Evolutionary conservation across 192 early-diverging fungal species (phyloP), one percentile per base, ranked within the genome.

Genomic region (Coemansia sp.): DNA sequence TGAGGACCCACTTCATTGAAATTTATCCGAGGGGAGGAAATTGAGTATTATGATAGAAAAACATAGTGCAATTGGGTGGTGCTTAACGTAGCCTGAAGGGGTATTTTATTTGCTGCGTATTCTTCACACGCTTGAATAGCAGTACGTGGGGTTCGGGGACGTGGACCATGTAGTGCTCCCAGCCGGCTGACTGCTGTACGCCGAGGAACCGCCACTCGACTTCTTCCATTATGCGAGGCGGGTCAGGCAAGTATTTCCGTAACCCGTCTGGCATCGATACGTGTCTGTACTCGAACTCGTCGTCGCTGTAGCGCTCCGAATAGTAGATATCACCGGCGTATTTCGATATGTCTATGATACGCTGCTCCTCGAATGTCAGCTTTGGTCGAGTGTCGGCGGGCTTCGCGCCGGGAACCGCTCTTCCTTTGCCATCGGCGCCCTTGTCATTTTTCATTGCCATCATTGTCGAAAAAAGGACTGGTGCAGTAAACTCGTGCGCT

Each of bases 91-190:
- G 9, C 37, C 33, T 38, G 58, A 61, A 68, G 1, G 64, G 59
- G 41, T 71, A 66, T 58, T 68, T 75, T 45, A 57, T 59, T 21
- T 16, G 48, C 55, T 61, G 69, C 37, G 34, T 50, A 26, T 62
- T 52, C 58, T 70, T 82, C 42, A 64, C 62, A 37, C 80, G 70
- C 60, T 70, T 83, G 52, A 83, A 83, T n/a, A 83, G 55, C 41
- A 83, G 62, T 25, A 83, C 72, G 25, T 83, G 75, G 2, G 80
- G 80, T 62, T 83, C 80, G 23, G 80, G 80, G 39, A 65, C 68
- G 34, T 83, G 80, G 9, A 83, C 66, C 80, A 77, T 71, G 25
- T 77, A 83, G 33, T 83, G 80, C 20, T 68, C 70, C 80, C 80
- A 83, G 1, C 80, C 80, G 31, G 61, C 53, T 18, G 80, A 83